phyloP scores from a whole-genome alignment of 768 basidiomycete genomes.

The Hysterangium stoloniferum region DNA sequence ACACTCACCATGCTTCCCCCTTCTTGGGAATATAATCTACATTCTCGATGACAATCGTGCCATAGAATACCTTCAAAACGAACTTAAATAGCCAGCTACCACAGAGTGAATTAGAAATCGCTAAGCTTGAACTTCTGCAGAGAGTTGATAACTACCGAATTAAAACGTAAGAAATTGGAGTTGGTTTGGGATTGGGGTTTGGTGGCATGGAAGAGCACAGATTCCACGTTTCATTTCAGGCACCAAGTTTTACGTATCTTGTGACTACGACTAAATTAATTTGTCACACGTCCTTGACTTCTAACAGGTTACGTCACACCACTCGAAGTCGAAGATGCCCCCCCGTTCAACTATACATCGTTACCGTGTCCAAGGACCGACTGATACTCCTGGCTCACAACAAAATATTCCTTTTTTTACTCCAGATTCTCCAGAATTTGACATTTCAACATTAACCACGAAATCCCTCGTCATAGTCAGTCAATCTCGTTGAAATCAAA shows the following conservation, averaged over 20 bases:
- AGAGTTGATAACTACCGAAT: background rate
- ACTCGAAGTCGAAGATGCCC: background rate
- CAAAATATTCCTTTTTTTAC: background rate
- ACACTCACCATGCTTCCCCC: slow-evolving; percentile 63
- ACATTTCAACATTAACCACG: background rate
- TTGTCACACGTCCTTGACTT: too few relatives aligned
- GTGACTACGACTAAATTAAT: too few relatives aligned
- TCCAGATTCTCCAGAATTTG: background rate
- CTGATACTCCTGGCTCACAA: too few relatives aligned
- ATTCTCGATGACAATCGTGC: slow-evolving; percentile 80
- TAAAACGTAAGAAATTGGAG: slow-evolving; percentile 2
- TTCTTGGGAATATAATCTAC: slow-evolving; percentile 58
- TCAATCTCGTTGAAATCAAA: background rate
- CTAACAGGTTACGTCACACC: too few relatives aligned
- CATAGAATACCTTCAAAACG: slow-evolving; percentile 88
- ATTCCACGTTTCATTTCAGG: background rate
- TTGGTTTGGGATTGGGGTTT: background rate
- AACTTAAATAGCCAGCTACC: slow-evolving; percentile 52
- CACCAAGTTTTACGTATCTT: too few relatives aligned
- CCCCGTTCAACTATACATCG: background rate
- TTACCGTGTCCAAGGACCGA: background rate
- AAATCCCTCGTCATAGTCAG: slow-evolving; percentile 3
- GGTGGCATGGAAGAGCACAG: background rate
- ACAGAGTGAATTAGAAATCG: background rate
- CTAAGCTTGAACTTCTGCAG: background rate